phyloP scores from a whole-genome alignment of 345 rosid genomes.

The Pseudoturritis turrita region DNA sequence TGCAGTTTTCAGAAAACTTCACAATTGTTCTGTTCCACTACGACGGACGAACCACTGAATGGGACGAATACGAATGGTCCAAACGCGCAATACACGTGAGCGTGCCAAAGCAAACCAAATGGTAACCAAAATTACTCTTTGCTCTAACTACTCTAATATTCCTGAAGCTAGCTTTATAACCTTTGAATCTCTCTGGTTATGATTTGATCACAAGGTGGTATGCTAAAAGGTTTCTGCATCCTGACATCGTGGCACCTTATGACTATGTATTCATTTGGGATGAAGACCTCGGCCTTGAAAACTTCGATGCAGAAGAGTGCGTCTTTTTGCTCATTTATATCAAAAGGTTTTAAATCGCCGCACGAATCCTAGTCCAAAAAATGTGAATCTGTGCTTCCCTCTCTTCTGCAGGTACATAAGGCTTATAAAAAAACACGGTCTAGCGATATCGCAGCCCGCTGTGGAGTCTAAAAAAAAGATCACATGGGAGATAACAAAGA shows the following conservation, averaged over 20 bases:
- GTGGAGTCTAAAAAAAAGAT: conserved; percentile 69
- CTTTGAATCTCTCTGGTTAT: conserved; percentile 4
- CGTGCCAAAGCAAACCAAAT: conserved; percentile 83
- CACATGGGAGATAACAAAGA: conserved; percentile 96
- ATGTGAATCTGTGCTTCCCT: conserved; percentile 1
- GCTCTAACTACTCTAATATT: neutral
- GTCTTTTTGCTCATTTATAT: conserved; percentile 26
- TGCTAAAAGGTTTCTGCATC: conserved; percentile 98
- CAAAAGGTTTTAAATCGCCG: neutral
- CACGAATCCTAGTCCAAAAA: neutral
- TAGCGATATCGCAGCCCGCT: conserved; percentile 97
- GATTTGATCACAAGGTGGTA: conserved; percentile 66
- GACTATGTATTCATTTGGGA: conserved; percentile 98
- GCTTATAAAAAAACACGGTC: conserved; percentile 77
- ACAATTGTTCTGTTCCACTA: conserved; percentile 89
- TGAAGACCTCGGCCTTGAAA: conserved; percentile 92
- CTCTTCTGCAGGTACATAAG: conserved; percentile 59
- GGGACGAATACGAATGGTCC: conserved; percentile 98
- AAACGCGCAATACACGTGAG: conserved; percentile 87
- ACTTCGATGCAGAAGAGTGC: conserved; percentile 81
- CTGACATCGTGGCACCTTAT: conserved; percentile 85
- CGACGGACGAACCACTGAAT: conserved; percentile 78
- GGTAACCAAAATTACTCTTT: conserved; percentile 33
- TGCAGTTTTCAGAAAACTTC: conserved; percentile 76
- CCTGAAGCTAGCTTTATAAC: neutral